Base-by-base conservation (phyloP, 257 asterid species). In the Nicotiana tomentosiformis region DNA sequence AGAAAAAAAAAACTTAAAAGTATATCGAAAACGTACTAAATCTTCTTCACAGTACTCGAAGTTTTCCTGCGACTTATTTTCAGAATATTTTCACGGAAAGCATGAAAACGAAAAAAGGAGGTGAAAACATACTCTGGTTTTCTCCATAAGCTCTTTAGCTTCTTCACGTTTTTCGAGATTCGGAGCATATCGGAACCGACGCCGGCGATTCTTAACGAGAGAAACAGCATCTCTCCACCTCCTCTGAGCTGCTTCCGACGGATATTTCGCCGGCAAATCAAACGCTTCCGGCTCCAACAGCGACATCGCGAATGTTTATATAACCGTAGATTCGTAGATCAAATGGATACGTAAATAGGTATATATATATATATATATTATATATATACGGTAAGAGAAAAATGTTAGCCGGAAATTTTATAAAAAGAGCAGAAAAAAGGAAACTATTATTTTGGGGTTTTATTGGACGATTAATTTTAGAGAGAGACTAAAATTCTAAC, bases 181-280 rank as follows among this genome's bases (percentile, higher is more conserved):
- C 49, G 98, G 93, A 70, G 92, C 84, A 84, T 93, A 95, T 1
- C 98, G 92, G 77, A 93, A 95, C 43, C 98, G 87, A 5, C 98
- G 90, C 62, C 97, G 92, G 30, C 91, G 91, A 84, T 95, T 95
- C 85, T 80, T 87, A 76, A 93, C 98, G 10, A 95, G 80, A 2
- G 91, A 90, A 43, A 91, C 94, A 90, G 97, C 97, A 1, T 88
- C 83, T 12, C 98, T 91, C 98, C 98, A 95, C 74, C 84, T 85
- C 80, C 72, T 64, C 87, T 86, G 91, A 17, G 93, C 94, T 84
- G 90, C 98, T 33, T 72, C 92, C 78, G 96, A 87, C 39, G 90
- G 90, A 43, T 89, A 80, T 81, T 88, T 92, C 77, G 69, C 82
- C 56, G 92, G 92, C 84, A 92, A 67, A 82, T 95, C 94, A 70